phyloP scores from a whole-genome alignment of 306 rosid genomes.

The Neltuma alba region DNA sequence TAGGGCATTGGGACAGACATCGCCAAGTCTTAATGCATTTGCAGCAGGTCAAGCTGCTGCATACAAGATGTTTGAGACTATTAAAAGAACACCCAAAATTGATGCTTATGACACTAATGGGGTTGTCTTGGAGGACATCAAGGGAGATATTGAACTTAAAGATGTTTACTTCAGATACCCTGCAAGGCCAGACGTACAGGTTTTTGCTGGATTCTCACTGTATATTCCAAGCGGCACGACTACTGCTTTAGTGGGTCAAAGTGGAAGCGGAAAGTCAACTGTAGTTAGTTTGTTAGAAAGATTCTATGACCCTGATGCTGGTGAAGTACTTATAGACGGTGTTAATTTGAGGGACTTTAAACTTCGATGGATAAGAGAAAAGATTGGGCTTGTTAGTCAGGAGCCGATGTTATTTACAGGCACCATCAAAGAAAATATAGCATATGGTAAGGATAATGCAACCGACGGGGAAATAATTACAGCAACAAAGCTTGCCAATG shows the following conservation, averaged over 20 bases:
- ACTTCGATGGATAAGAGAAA: constrained; percentile 75
- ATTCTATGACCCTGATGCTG: constrained; percentile 87
- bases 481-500: constrained; percentile 81
- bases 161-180: constrained; percentile 82
- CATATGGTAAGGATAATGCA: constrained; percentile 85
- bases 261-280: constrained; percentile 96
- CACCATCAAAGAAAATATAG: constrained; percentile 69
- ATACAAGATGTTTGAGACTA: constrained; percentile 85
- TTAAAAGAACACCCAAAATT: constrained; percentile 63
- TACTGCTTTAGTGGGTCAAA: constrained; percentile 87
- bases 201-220: constrained; percentile 81
- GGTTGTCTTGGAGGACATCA: constrained; percentile 56
- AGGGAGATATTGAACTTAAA: constrained; percentile 77
- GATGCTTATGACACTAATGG: constrained; percentile 74
- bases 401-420: constrained; percentile 77
- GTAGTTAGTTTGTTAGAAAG: constrained; percentile 78
- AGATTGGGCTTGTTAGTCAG: constrained; percentile 87
- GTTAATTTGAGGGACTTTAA: constrained; percentile 59
- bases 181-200: constrained; percentile 73
- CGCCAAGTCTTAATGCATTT: constrained; percentile 81
- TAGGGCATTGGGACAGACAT: constrained; percentile 81
- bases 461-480: constrained; percentile 63
- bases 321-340: constrained; percentile 81
- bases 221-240: constrained; percentile 68
- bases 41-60: constrained; percentile 91